Evolutionary conservation across 345 rosid species (phyloP), one percentile per base, ranked within the genome.

Genomic region (Reutealis trisperma): DNA sequence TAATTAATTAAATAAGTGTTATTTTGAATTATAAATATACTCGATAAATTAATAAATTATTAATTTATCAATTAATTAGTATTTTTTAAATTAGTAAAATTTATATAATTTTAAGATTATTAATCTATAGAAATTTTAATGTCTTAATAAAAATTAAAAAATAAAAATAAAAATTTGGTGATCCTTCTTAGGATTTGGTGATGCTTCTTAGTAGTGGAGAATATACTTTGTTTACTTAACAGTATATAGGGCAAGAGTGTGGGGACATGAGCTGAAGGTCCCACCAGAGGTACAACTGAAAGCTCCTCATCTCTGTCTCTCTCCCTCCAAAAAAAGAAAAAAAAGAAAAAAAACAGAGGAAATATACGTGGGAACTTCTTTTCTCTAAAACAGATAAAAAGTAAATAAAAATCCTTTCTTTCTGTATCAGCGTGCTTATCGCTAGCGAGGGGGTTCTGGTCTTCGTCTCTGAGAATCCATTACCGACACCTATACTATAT

Each of bases 391-490:
- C 2, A 22, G 9, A 59, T 6, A 59, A 59, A 59, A 59, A 55
- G 7, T 15, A 51, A 13, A 51, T 4, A 51, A 51, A 51, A 51
- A 42, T 1, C 18, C 18, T 51, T 5, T 51, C 55, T 51, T 15
- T 15, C 19, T 32, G 67, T 32, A n/a, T 21, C 24, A 16, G 3
- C 52, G 30, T 4, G 41, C 70, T 66, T 66, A 42, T 66, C 70
- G 70, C 57, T 45, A 24, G 34, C n/a, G 21, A 24, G 58, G n/a
- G 54, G 54, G 55, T 24, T 67, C 71, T 47, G 71, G 34, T 67
- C 58, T 44, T 14, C 54, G 16, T 44, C 67, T 63, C 45, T 63
- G 44, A 44, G 16, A 32, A 10, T 64, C 15, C 41, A 63, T 16
- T 59, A 60, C 45, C 14, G 69, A 18, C 49, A 8, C 49, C 19